Evolutionary conservation across 148 eudicot species (phyloP).

Genomic region (Suaeda aralocaspica): DNA sequence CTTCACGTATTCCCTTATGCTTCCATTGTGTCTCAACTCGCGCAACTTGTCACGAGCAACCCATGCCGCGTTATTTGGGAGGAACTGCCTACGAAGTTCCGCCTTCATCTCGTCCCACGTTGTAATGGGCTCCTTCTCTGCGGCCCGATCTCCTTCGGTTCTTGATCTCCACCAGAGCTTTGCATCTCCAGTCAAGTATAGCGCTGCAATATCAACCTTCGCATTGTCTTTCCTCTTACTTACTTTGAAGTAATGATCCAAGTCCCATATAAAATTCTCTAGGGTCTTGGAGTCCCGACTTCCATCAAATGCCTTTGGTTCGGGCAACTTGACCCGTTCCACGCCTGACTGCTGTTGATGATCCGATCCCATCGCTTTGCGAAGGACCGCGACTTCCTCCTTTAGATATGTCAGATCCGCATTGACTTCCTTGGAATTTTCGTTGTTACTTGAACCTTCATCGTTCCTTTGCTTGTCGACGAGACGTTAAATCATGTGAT

Average conservation of each 20-base stretch:
- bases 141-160: neutral
- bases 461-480: too few relatives aligned
- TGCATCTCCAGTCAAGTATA: neutral
- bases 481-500: too few relatives aligned
- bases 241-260: neutral
- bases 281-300: too few relatives aligned
- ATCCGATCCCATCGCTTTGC: too few relatives aligned
- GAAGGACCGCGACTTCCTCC: too few relatives aligned
- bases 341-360: too few relatives aligned
- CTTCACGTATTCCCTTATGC: neutral
- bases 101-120: neutral
- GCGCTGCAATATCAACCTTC: neutral
- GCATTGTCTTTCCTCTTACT: neutral
- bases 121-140: neutral
- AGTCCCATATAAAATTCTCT: neutral
- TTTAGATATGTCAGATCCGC: too few relatives aligned
- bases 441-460: too few relatives aligned
- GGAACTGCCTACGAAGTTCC: neutral
- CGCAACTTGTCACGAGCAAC: neutral
- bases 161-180: neutral
- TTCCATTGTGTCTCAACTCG: neutral
- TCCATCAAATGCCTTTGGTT: too few relatives aligned
- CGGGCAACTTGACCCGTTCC: too few relatives aligned
- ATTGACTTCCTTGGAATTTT: too few relatives aligned
- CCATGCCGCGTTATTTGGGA: constrained; percentile 4